Evolutionary conservation across 139 green algal genomes (phyloP), one percentile per base, ranked within the genome.

Genomic region (Haematococcus sp.): DNA sequence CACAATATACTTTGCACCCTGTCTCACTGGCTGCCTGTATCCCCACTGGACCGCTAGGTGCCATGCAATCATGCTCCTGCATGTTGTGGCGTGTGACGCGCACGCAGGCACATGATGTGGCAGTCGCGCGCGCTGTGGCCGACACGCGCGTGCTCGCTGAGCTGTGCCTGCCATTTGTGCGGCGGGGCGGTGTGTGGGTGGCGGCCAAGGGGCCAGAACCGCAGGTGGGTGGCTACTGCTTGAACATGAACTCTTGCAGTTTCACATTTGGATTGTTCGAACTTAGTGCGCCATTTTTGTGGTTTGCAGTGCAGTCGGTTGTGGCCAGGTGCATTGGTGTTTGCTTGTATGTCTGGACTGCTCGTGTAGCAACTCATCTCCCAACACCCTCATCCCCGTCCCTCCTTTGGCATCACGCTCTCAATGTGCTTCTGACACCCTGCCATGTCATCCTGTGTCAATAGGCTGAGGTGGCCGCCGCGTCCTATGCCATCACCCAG

Each of bases 131-230:
- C 0, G 94, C 93, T 0, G 93, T 98, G 9, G 93, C 93, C n/a
- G 87, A 94, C 34, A 69, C 92, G 66, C 68, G 86, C 0, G 81
- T 95, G 40, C 82, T 98, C 35, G 84, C 87, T 16, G 94, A 98
- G 84, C 87, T 97, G 46, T 98, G 94, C 84, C 76, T 97, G 66
- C 94, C 94, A 2, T 88, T 98, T 40, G 88, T 97, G 59, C 80
- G 78, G 4, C 59, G 80, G 2, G 90, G 88, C 3, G 93, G 94
- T 0, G 46, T 87, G 27, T 94, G 88, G 84, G 70, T 98, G 35
- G 94, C 93, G 23, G 84, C 92, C 32, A 98, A 98, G 78, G 93
- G 92, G 0, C 66, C 87, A 0, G 63, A 79, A 11, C 80, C 83
- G 0, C 34, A 92, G 81, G 85, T 89, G 59, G 25, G 74, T 40